Evolutionary conservation across 1,284 basidiomycete species (phyloP), one percentile per base, ranked within the genome.

Genomic region (Pseudozyma thailandica): DNA sequence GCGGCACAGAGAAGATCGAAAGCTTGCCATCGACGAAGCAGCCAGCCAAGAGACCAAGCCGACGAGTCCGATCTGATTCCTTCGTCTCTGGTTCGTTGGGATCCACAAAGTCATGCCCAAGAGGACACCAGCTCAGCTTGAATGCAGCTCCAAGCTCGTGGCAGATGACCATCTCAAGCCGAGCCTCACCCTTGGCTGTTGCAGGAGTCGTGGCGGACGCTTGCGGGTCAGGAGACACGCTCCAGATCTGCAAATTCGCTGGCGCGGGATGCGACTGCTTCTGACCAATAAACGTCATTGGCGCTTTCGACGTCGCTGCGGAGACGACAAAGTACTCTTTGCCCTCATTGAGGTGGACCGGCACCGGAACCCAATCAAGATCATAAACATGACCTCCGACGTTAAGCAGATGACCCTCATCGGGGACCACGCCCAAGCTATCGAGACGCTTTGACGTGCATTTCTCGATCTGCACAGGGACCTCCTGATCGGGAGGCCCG

Each of bases 171-270:
- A 75, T 60, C 39, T 74, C 71, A 3, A 71, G 38, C 38, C 44
- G 50, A 0, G 71, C 62, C 8, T 62, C 31, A 4, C 71, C 65
- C 31, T 70, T 41, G 8, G 20, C 20, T 23, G 10, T 16, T 2
- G 31, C 12, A 33, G 31, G 23, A 23, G 15, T 23, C 20, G 39
- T 10, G 6, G 39, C 31, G 31, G 31, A 13, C 15, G 13, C 13
- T 25, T 28, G 15, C 2, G 47, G 23, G 31, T 73, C 57, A 4
- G 66, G 71, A 16, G 69, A 42, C 0, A 75, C 53, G 27, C 71
- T 73, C 74, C 74, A 75, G 10, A 75, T 54, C 56, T 75, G 74
- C 42, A 75, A 27, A n/a, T 46, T 56, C 3, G 51, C 71, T 7
- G 52, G 48, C 10, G 28, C 23, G 3, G 56, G 55, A 0, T 50